Base-by-base conservation (phyloP, 2,329 filamentous ascomycete genomes). In the Cladosporium sp. region DNA sequence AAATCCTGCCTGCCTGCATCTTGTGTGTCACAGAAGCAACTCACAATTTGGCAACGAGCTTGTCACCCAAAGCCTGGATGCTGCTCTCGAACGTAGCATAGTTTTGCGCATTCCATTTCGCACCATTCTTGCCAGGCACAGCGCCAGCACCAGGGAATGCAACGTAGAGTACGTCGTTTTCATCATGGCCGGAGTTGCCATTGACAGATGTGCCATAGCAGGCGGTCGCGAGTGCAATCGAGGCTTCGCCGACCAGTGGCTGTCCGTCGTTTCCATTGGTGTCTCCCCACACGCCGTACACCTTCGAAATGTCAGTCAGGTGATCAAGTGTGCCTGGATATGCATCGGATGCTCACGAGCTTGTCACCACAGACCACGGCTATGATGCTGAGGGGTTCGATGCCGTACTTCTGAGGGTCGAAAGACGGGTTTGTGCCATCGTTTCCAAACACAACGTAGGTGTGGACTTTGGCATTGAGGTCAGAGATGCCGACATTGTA, bases 241-340 rank as follows among this genome's bases (percentile, higher is more conserved):
- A 81, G 0, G 81, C 78, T 64, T 87, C 84, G 38, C 84, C 84
- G 22, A 59, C 50, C 12, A 60, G 25, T 12, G 54, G 55, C 22
- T 80, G 73, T 2, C 78, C 76, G 51, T 80, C 78, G 50, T 78
- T 81, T 43, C 83, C 84, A 61, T 87, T 86, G 36, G 79, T 80
- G 62, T 87, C 83, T 19, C 83, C 84, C 83, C 82, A 87, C 51
- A 86, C 72, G 11, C 82, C 83, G 65, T 86, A 86, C 62, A 79
- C 76, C 67, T 60, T 36, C 17, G 17, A 36, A 14, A 36, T 14
- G 47, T 37, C 22, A 50, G 28, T 34, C 8, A 34, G 2, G 9
- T 9, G 30, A 11, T 34, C 30, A 34, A 5, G 8, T 3, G 11
- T 9, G 11, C 7, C 3, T 9, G 30, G 11, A 34, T n/a, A 12